Evolutionary conservation across 2,329 filamentous ascomycete species (phyloP).

Genomic region (Xylaria sp.): DNA sequence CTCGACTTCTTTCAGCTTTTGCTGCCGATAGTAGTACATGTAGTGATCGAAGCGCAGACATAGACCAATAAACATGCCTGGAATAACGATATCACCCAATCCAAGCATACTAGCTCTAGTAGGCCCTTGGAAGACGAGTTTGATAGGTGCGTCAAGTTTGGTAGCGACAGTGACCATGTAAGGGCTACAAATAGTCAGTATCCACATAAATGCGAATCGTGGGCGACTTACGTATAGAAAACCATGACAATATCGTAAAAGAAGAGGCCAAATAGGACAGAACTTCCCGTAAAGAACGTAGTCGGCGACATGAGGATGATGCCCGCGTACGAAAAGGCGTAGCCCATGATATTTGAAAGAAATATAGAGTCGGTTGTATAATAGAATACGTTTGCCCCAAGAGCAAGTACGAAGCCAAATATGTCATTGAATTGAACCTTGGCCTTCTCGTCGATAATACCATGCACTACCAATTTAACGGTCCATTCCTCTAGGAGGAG

Average conservation of each 20-base stretch:
- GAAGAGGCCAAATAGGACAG: conserved; percentile 83
- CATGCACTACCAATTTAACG: conserved; percentile 61
- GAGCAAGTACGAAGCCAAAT: conserved; percentile 63
- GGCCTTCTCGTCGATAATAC: conserved; percentile 58
- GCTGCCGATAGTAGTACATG: conserved; percentile 78
- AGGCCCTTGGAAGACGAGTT: conserved; percentile 78
- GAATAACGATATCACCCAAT: conserved; percentile 92
- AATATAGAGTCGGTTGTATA: conserved; percentile 68
- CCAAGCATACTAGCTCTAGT: conserved; percentile 84
- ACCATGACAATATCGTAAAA: conserved; percentile 96
- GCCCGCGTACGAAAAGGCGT: conserved; percentile 85
- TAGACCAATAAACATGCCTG: conserved; percentile 88
- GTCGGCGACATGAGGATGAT: conserved; percentile 89
- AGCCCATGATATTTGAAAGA: conserved; percentile 86
- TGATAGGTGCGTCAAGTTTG: conserved; percentile 90
- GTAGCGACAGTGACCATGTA: conserved; percentile 91
- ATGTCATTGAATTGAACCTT: conserved; percentile 67
- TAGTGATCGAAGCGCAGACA: conserved; percentile 93
- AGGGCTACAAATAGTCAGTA: conserved; percentile 59
- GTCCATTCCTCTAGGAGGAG: conserved; percentile 64
- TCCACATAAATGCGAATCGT: conserved; percentile 1
- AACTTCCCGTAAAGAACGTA: conserved; percentile 81
- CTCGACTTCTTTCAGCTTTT: conserved; percentile 55
- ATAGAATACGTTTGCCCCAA: conserved; percentile 68
- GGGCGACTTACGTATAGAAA: conserved; percentile 74